Conservation (phyloP, 306 rosid genomes). For the Begonia masoniana region DNA sequence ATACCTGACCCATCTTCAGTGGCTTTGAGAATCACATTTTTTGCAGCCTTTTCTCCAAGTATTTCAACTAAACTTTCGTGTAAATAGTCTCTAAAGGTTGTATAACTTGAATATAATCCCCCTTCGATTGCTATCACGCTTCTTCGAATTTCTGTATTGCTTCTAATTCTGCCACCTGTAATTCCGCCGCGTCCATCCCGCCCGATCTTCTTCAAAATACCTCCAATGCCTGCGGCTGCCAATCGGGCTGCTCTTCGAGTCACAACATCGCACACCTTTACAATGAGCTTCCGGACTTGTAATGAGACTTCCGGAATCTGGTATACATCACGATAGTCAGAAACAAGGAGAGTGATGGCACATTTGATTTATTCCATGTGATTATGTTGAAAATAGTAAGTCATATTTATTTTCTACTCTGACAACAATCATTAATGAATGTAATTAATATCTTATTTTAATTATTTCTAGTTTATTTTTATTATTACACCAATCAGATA, state of each 20-base stretch:
- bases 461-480: neutral
- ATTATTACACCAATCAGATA: too few species aligned
- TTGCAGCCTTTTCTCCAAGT: constrained; percentile 65
- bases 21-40: constrained; percentile 54
- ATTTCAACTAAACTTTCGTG: constrained; percentile 67
- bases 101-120: constrained; percentile 58
- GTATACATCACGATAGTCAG: constrained; percentile 1
- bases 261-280: constrained; percentile 67
- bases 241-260: constrained; percentile 77
- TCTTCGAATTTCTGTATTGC: constrained; percentile 44
- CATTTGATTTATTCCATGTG: too few species aligned
- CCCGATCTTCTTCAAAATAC: constrained; percentile 87
- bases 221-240: constrained; percentile 86
- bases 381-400: neutral
- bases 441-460: neutral
- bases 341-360: neutral
- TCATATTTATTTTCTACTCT: too few species aligned
- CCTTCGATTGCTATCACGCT: constrained; percentile 79
- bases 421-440: too few species aligned
- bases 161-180: constrained; percentile 59
- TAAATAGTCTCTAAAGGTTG: constrained; percentile 62
- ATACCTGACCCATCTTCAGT: constrained; percentile 84
- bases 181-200: constrained; percentile 80
- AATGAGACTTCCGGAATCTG: constrained; percentile 62
- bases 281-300: constrained; percentile 58